Conservation (phyloP, 495 filamentous ascomycete genomes). For the Trichoderma orchidacearum region DNA sequence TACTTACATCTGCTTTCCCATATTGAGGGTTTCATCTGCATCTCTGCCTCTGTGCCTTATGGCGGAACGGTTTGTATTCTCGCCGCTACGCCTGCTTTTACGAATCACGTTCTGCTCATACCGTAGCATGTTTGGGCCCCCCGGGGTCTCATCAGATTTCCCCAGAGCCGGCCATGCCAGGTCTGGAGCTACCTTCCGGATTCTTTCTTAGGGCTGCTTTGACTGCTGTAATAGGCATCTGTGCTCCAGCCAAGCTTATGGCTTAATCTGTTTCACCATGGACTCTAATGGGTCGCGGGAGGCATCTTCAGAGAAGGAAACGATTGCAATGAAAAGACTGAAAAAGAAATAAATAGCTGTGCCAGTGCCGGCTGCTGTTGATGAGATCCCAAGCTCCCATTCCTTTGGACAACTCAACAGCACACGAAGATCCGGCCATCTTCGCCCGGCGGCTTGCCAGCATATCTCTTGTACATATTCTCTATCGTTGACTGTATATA, state of each 20-base stretch:
- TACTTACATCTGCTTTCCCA: no score
- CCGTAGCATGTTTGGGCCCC: no score
- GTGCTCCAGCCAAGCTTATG: background rate
- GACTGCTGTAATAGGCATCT: background rate
- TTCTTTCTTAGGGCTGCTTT: background rate
- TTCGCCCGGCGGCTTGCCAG: no score
- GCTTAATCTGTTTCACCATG: background rate
- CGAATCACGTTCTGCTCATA: no score
- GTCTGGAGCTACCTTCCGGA: background rate
- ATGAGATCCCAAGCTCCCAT: background rate
- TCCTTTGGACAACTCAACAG: background rate
- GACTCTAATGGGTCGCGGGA: background rate
- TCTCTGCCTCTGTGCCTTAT: no score
- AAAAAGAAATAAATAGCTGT: background rate
- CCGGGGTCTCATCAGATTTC: background rate
- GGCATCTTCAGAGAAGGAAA: background rate
- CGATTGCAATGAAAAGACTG: background rate
- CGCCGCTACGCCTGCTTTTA: no score
- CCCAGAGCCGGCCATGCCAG: background rate
- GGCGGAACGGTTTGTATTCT: no score
- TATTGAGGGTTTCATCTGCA: no score
- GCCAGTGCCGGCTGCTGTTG: background rate
- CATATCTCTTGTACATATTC: constrained; percentile 2
- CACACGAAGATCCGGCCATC: background rate
- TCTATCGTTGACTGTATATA: background rate